Percentiles rank a stretch among this genome's conserved stretches.
These are phyloP conservation scores for Paramecium biaurelia DNA, from an alignment of 73 alveolate species.

Conservation along the genomic window DNA sequence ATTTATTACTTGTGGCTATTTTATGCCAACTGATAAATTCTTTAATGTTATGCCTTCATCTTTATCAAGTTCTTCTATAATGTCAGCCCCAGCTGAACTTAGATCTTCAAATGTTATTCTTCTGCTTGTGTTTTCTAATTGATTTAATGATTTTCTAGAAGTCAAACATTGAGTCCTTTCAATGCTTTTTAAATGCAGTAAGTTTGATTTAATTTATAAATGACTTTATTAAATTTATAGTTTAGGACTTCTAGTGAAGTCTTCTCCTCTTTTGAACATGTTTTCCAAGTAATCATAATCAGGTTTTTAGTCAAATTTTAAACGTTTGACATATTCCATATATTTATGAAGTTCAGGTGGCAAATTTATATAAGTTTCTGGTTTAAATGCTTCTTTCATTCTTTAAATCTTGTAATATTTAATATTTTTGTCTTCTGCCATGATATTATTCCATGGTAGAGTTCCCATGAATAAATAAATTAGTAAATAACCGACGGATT, in stretches of 20 bases:
- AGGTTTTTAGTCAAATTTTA: constrained; percentile 68
- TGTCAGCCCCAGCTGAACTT: constrained; percentile 44
- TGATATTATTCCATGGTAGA: constrained; percentile 67
- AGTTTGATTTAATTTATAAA: not conserved
- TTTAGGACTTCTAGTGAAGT: not conserved
- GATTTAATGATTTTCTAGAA: not conserved
- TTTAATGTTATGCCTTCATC: not conserved
- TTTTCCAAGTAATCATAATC: constrained; percentile 79
- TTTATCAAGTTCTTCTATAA: not conserved
- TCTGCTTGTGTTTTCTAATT: constrained; percentile 1
- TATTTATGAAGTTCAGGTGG: constrained; percentile 77
- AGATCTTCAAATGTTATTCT: constrained; percentile 42
- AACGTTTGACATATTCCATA: constrained; percentile 66
- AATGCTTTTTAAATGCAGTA: not conserved
- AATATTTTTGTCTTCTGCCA: constrained; percentile 74
- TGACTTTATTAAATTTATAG: not conserved
- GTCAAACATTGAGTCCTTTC: not conserved
- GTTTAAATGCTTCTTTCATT: constrained; percentile 68
- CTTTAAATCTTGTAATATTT: constrained; percentile 74
- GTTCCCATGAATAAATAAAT: constrained; percentile 70
- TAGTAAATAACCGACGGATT: constrained; percentile 73
- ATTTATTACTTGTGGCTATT: not conserved
- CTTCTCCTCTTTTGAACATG: constrained; percentile 61
- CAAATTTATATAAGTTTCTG: constrained; percentile 72
- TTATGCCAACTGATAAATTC: constrained; percentile 8